A percentile compares a stretch with the other conserved stretches of the same genome.
Evolutionary conservation across 768 basidiomycete species (phyloP).

Genomic region (Candolleomyces aberdarensis): DNA sequence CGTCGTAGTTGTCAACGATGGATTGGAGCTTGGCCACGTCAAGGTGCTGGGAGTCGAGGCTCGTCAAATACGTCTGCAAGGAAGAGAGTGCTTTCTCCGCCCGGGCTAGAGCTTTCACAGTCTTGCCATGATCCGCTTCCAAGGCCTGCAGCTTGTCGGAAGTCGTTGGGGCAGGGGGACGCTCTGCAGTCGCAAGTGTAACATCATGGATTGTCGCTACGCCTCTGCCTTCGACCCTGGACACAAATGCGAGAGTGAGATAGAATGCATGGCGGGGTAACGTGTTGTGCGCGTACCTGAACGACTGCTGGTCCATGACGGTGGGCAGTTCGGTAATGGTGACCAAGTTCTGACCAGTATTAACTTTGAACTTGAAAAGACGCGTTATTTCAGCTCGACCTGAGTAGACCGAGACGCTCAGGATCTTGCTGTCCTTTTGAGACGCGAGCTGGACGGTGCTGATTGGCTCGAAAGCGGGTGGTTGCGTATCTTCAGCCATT

Average conservation of each 20-base stretch:
- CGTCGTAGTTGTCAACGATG: slow-evolving; percentile 31
- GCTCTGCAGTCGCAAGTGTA: slow-evolving; percentile 23
- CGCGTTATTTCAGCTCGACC: slow-evolving; percentile 41
- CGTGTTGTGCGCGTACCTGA: slow-evolving; percentile 25
- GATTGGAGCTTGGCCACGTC: slow-evolving; percentile 23
- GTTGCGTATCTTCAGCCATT: slow-evolving; percentile 4
- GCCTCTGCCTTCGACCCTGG: slow-evolving; percentile 44
- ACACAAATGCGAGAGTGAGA: neutral
- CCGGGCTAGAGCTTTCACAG: slow-evolving; percentile 28
- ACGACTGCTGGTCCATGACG: slow-evolving; percentile 35
- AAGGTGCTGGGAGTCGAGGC: slow-evolving; percentile 30
- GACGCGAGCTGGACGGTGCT: slow-evolving; percentile 29
- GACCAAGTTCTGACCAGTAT: slow-evolving; percentile 40
- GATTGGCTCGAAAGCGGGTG: slow-evolving; percentile 15
- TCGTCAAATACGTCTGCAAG: slow-evolving; percentile 33
- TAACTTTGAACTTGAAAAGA: slow-evolving; percentile 33
- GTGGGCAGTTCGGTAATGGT: slow-evolving; percentile 35
- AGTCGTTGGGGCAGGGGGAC: slow-evolving; percentile 15
- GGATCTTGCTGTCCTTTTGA: slow-evolving; percentile 31
- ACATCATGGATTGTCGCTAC: slow-evolving; percentile 46
- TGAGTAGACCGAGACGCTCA: slow-evolving; percentile 38
- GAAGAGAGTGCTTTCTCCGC: slow-evolving; percentile 23
- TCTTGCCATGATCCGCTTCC: slow-evolving; percentile 18
- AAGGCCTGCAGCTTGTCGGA: slow-evolving; percentile 27
- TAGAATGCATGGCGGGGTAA: neutral